Conservation (phyloP, 345 rosid species). For the Hibiscus trionum region DNA sequence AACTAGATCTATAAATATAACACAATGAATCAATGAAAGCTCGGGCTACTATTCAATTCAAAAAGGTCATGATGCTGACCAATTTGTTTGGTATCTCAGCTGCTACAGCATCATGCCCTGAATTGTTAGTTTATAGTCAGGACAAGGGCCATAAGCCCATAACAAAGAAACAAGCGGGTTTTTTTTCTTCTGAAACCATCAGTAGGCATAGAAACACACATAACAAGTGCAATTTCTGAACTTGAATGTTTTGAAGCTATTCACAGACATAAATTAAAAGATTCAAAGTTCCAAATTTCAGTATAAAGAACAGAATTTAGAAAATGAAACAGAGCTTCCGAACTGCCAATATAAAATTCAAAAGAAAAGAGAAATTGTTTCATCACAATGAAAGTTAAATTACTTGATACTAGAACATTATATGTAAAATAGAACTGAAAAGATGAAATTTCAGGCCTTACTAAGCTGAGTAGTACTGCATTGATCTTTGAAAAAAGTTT, state of each 20-base stretch:
- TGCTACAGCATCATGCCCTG: not conserved
- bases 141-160: not conserved
- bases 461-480: conserved; percentile 69
- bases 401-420: not conserved
- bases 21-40: no score
- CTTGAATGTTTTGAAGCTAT: not conserved
- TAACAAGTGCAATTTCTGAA: not conserved
- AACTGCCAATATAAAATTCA: not conserved
- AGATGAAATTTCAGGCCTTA: conserved; percentile 22
- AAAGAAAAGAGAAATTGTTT: not conserved
- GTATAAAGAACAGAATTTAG: not conserved
- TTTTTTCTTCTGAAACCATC: not conserved
- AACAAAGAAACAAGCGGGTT: not conserved
- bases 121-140: not conserved
- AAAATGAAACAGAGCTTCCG: not conserved
- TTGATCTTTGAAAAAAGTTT: conserved; percentile 54
- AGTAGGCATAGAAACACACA: not conserved
- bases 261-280: not conserved
- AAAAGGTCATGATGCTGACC: no score
- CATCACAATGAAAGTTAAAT: not conserved
- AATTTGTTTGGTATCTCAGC: no score
- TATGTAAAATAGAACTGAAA: not conserved
- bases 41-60: no score
- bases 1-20: no score
- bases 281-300: not conserved